phyloP scores from a whole-genome alignment of 2,329 filamentous ascomycete genomes.

The Diaporthe batatas region DNA sequence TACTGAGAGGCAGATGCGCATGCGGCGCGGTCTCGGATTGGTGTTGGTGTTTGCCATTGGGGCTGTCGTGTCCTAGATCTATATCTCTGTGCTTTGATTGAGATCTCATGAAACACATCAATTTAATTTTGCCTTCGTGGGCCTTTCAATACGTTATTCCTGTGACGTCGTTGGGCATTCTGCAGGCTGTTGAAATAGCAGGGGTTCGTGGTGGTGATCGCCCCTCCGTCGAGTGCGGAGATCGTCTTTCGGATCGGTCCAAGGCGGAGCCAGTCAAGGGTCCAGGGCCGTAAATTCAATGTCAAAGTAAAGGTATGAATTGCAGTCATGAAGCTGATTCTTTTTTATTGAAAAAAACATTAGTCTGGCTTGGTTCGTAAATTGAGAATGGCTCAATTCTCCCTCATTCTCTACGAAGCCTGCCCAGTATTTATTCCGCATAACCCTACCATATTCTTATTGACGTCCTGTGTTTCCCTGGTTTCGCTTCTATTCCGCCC shows the following conservation, averaged over 20 bases:
- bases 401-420: background rate
- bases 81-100: background rate
- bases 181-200: constrained; percentile 1
- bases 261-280: background rate
- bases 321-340: background rate
- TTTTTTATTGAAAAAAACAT: too few species aligned
- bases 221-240: background rate
- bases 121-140: background rate
- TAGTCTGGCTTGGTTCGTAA: background rate
- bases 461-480: too few species aligned
- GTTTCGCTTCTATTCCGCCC: too few species aligned
- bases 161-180: background rate
- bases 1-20: constrained; percentile 51
- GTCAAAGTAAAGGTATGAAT: background rate
- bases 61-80: background rate
- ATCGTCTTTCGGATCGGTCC: constrained; percentile 2
- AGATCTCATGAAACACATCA: background rate
- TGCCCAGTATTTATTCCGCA: too few species aligned
- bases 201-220: background rate
- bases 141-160: background rate
- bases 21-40: constrained; percentile 40
- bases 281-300: too few species aligned
- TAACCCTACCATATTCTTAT: too few species aligned
- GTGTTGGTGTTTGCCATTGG: background rate
- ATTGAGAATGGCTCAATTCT: background rate